Conservation (phyloP, 345 rosid species). For the Mallotus nudiflorus region DNA sequence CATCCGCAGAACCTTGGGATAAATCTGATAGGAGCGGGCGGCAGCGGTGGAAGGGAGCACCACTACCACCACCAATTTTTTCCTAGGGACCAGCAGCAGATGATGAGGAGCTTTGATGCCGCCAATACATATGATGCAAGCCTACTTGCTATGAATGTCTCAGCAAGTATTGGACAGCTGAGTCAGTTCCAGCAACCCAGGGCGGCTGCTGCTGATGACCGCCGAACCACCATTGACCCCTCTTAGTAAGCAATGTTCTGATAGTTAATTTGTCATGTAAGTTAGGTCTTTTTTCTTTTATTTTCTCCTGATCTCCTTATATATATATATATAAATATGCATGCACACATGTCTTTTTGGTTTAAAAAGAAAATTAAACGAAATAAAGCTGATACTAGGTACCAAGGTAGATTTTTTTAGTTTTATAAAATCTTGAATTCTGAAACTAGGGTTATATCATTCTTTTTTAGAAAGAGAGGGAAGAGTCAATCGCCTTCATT, state of each 20-base stretch:
- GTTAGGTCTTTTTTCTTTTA: background rate
- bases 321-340: too few relatives aligned
- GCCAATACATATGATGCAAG: constrained; percentile 55
- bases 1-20: constrained; percentile 65
- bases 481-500: too few relatives aligned
- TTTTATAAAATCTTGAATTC: too few relatives aligned
- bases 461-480: too few relatives aligned
- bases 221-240: constrained; percentile 76
- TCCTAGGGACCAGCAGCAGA: constrained; percentile 66
- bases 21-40: constrained; percentile 46
- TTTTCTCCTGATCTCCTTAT: background rate
- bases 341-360: too few relatives aligned
- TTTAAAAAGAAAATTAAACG: too few relatives aligned
- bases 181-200: constrained; percentile 82
- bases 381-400: too few relatives aligned
- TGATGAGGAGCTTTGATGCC: constrained; percentile 61
- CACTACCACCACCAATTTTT: constrained; percentile 71
- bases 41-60: constrained; percentile 40
- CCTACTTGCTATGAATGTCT: constrained; percentile 68
- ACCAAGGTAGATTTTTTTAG: too few relatives aligned
- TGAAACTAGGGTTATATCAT: too few relatives aligned
- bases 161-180: constrained; percentile 65
- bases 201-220: constrained; percentile 73
- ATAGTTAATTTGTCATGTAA: background rate
- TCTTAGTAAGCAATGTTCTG: constrained; percentile 38